Conservation (phyloP, 164 flowering plant genomes). For the Buxus sempervirens region DNA sequence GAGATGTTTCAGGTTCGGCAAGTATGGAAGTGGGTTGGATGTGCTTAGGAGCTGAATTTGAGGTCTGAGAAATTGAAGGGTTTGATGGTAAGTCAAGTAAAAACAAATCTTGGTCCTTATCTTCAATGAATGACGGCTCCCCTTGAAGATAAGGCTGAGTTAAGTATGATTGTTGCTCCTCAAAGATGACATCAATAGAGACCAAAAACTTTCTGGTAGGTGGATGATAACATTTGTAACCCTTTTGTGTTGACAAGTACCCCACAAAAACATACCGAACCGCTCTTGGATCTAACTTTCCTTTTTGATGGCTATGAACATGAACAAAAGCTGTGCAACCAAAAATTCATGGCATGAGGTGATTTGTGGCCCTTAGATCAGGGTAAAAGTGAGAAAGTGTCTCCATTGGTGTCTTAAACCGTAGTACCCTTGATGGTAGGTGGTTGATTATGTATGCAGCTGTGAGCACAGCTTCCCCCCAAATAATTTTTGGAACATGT, state of each 20-base stretch:
- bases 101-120: not conserved
- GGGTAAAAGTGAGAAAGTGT: not conserved
- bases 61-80: not conserved
- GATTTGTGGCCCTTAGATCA: not conserved
- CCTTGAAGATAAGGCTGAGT: not conserved
- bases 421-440: not conserved
- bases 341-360: constrained; percentile 4
- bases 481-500: constrained; percentile 11
- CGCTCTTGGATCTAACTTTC: constrained; percentile 5
- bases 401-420: not conserved
- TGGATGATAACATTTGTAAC: too few species aligned
- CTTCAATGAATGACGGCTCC: not conserved
- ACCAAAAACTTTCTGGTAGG: not conserved
- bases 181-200: not conserved
- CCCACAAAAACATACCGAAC: constrained; percentile 10
- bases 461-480: constrained; percentile 15
- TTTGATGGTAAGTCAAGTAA: not conserved
- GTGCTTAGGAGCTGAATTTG: not conserved
- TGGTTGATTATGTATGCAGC: not conserved
- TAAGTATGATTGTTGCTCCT: not conserved
- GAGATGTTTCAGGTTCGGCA: not conserved
- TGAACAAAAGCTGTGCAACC: constrained; percentile 11
- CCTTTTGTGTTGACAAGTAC: not conserved
- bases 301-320: not conserved
- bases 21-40: not conserved